Base-by-base conservation (phyloP, 2,329 filamentous ascomycete species). In the Xylariaceae sp. region DNA sequence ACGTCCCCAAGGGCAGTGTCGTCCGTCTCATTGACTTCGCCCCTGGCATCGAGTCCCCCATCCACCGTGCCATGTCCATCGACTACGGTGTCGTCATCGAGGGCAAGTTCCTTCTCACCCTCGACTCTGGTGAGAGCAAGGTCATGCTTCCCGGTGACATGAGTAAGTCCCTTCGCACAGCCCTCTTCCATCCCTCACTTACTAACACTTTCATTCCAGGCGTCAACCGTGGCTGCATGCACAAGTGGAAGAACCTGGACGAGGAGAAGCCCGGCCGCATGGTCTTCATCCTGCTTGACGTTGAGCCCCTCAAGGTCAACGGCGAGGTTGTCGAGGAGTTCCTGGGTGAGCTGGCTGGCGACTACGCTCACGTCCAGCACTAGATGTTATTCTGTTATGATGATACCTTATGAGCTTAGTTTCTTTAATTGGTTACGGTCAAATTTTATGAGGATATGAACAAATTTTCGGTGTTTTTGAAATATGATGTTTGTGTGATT, bases 11-110 rank as follows among this genome's bases (percentile, higher is more conserved):
- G 17, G 63, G 62, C 3, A 56, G 23, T 9, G 52, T 60, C 7
- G 53, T 35, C 34, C 57, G 63, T n/a, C 23, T 65, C 39, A 59
- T 65, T 1, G 62, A 65, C 49, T 66, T 65, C 34, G 63, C 55
- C 9, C 65, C 65, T 7, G 59, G 54, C 17, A 50, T 60, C 2
- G 57, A 59, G 52, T 60, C 51, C 0, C 57, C 57, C 2, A 47
- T 65, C 11, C 63, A 64, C 35, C 54, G 64, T 4, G 61, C 58
- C 3, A 44, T 60, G 30, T 55, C 58, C 1, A 17, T 65, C 1
- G 65, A 64, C 50, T 63, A 63, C 50, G 61, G 60, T 13, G 50
- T 61, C 34, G 57, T 64, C 7, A 39, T 61, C 13, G 62, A 63
- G 37, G 64, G 61, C 15, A 55, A 51, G 11, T 58, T 63, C 39